phyloP scores from a whole-genome alignment of 1,139 yeast genomes.

The Sugiyamaella neomexicana region DNA sequence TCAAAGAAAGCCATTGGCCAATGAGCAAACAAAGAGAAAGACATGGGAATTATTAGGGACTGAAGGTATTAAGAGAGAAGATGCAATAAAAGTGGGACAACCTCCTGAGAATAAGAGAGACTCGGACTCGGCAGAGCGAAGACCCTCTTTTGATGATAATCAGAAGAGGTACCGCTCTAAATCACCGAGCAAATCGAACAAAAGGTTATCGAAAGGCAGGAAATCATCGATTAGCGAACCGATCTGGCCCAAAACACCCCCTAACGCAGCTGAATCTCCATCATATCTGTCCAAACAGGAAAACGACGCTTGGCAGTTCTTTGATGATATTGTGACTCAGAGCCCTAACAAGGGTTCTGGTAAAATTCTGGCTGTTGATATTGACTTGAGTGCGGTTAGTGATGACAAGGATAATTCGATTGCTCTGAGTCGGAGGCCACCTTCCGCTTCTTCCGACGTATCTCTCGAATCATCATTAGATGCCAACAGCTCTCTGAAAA shows the following conservation, averaged over 20 bases:
- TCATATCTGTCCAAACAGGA: slow-evolving; percentile 12
- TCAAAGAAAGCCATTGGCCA: slow-evolving; percentile 2
- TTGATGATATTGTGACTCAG: slow-evolving; percentile 7
- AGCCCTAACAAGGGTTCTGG: slow-evolving; percentile 1
- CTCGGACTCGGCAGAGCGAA: not conserved
- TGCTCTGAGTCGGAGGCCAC: not conserved
- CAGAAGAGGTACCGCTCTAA: not conserved
- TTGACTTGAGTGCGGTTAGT: not conserved
- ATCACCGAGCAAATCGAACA: not conserved
- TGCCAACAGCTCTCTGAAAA: not conserved
- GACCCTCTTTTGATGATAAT: not conserved
- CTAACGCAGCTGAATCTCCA: not conserved
- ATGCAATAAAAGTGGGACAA: not conserved
- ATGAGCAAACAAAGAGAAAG: slow-evolving; percentile 1
- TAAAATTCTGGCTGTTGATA: not conserved
- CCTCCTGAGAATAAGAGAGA: too few species aligned
- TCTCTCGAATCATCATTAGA: not conserved
- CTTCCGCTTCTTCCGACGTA: not conserved
- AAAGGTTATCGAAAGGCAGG: not conserved
- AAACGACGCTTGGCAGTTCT: slow-evolving; percentile 15
- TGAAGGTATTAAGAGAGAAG: not conserved
- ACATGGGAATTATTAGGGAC: not conserved
- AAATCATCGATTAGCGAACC: not conserved
- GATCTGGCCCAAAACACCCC: not conserved
- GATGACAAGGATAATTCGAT: not conserved